Evolutionary conservation across 2,329 filamentous ascomycete genomes (phyloP), one percentile per base, ranked within the genome.

Genomic region (Exophiala sp.): DNA sequence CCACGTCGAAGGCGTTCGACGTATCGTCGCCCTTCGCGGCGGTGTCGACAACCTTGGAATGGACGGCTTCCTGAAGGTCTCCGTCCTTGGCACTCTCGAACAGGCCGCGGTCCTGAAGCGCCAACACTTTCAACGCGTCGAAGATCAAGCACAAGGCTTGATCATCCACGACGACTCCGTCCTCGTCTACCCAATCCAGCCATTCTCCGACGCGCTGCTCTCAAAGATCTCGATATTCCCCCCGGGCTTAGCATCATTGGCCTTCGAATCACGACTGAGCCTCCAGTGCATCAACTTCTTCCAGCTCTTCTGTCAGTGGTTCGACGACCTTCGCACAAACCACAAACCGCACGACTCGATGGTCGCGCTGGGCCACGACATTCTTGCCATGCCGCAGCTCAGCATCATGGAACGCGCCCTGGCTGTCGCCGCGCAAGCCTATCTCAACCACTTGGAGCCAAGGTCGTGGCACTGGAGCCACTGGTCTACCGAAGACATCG

Each of bases 11-110:
- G 49, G 49, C 14, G 49, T 51, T 3, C 49, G 40, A 5, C 49
- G 49, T 11, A 51, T 51, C 4, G 41, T 51, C 21, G 49, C 41
- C 11, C 34, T 51, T 2, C 49, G 49, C 12, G 49, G 49, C 33
- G 49, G 49, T n/a, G 16, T 51, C 8, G 49, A 51, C 24, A 29
- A 20, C n/a, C n/a, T 51, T 20, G 49, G 49, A 11, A 44, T 40
- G 49, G 40, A 44, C 8, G 49, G 49, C 4, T 51, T 51, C 29
- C 14, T 51, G 49, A 45, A 51, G 34, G 44, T 45, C 11, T 51
- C 49, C 40, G 41, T 42, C 10, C 16, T 51, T 3, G 49, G 49
- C 9, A 51, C 45, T 39, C 45, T 51, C 20, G 40, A 51, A 29
- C 45, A 40, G 5, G 49, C 49, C 16, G 41, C 34, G n/a, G 49